Conservation (phyloP, 305 asterid genomes). For the Solanum hybrid region DNA sequence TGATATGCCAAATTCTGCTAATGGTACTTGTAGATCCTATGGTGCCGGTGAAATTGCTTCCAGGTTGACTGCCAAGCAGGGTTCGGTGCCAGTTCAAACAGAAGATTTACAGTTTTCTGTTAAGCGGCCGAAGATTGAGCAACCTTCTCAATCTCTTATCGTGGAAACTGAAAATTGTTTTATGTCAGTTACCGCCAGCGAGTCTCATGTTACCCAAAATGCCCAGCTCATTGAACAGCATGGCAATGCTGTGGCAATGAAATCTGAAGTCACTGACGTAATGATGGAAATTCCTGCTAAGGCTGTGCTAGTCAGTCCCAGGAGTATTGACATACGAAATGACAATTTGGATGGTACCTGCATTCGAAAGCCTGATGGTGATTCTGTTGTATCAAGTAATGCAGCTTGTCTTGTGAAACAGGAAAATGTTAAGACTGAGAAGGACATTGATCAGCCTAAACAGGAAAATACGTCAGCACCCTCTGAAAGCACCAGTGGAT, state of each 20-base stretch:
- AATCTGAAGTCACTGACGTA: constrained; percentile 42
- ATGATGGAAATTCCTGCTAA: constrained; percentile 50
- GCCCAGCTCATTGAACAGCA: constrained; percentile 28
- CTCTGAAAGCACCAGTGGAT: constrained; percentile 43
- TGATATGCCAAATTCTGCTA: constrained; percentile 33
- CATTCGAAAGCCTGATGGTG: constrained; percentile 38
- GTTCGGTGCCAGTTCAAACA: constrained; percentile 32
- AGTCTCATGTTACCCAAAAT: constrained; percentile 26
- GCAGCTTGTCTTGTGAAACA: constrained; percentile 30
- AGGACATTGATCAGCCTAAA: constrained; percentile 47
- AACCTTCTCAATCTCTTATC: constrained; percentile 28
- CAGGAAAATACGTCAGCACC: constrained; percentile 39
- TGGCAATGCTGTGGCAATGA: constrained; percentile 24
- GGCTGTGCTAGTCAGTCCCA: constrained; percentile 37
- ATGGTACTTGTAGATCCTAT: constrained; percentile 38
- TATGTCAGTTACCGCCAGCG: constrained; percentile 29
- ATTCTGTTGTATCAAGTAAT: constrained; percentile 23
- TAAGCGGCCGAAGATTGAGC: constrained; percentile 79
- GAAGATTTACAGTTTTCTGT: constrained; percentile 55
- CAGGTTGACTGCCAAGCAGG: constrained; percentile 29
- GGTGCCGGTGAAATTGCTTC: constrained; percentile 41
- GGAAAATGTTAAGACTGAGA: constrained; percentile 50
- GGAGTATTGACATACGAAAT: constrained; percentile 28
- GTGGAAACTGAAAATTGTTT: constrained; percentile 37
- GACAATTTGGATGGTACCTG: constrained; percentile 38